Percentiles rank a stretch among this genome's conserved stretches.
phyloP scores from a whole-genome alignment of 225 moss, liverwort and hornwort species.

The Neckera pumila region DNA sequence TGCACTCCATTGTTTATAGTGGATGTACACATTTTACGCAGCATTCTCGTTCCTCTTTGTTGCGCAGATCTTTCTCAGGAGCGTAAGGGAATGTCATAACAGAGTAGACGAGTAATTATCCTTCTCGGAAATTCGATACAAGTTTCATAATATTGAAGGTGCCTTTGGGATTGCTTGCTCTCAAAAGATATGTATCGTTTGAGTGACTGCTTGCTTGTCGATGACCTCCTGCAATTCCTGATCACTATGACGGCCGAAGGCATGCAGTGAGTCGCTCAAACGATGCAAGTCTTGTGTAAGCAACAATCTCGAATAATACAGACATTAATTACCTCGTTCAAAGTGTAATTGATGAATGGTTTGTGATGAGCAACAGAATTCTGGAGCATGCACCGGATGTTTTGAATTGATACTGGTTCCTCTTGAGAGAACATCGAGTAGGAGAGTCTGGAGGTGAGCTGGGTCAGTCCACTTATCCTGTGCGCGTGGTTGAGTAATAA shows the following conservation, averaged over 20 bases:
- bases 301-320: background rate
- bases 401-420: background rate
- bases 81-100: background rate
- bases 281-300: background rate
- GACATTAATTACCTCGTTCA: background rate
- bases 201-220: background rate
- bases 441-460: background rate
- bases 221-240: background rate
- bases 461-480: background rate
- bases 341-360: background rate
- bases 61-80: background rate
- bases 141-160: background rate
- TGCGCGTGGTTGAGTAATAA: background rate
- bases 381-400: background rate
- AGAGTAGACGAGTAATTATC: background rate
- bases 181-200: background rate
- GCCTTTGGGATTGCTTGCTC: background rate
- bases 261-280: background rate
- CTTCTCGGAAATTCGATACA: background rate
- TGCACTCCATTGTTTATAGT: background rate
- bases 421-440: no score
- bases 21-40: no score
- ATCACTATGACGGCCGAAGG: background rate
- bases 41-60: background rate
- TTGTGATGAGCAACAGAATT: background rate